phyloP scores from a whole-genome alignment of 495 filamentous ascomycete species.

The Penicillium macrosclerotiorum region DNA sequence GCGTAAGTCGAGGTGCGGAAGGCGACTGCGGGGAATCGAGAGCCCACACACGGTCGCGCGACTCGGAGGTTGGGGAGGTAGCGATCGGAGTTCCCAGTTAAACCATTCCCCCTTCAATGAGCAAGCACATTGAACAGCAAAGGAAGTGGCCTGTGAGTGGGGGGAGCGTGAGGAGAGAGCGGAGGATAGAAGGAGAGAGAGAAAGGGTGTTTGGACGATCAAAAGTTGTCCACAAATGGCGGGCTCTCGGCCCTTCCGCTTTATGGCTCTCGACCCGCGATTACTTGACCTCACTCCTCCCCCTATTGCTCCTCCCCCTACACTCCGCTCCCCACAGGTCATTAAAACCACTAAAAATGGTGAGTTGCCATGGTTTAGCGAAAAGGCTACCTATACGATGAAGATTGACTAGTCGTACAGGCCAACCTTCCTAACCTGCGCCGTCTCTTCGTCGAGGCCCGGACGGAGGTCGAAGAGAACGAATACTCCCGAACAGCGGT shows the following conservation, averaged over 20 bases:
- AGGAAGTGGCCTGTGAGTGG: constrained; percentile 6
- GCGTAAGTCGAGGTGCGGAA: constrained; percentile 22
- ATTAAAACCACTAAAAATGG: constrained; percentile 9
- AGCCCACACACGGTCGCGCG: constrained; percentile 38
- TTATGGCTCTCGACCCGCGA: constrained; percentile 11
- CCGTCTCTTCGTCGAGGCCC: constrained; percentile 92
- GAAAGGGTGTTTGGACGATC: constrained; percentile 32
- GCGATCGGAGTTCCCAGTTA: constrained; percentile 11
- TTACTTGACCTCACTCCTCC: neutral
- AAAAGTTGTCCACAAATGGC: constrained; percentile 45
- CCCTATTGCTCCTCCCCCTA: neutral
- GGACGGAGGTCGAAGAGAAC: constrained; percentile 91
- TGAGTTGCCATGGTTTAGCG: constrained; percentile 1
- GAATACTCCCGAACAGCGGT: constrained; percentile 92
- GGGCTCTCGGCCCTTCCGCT: constrained; percentile 28
- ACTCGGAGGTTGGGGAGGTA: constrained; percentile 14
- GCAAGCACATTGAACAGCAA: constrained; percentile 9
- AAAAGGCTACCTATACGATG: neutral
- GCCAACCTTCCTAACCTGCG: constrained; percentile 92
- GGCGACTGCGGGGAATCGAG: constrained; percentile 42
- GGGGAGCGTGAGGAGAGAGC: constrained; percentile 6
- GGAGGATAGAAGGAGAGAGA: constrained; percentile 12
- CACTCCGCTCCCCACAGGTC: neutral
- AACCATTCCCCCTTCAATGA: constrained; percentile 15
- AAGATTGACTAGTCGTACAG: constrained; percentile 37